Evolutionary conservation across 1,284 basidiomycete genomes (phyloP), one percentile per base, ranked within the genome.

Genomic region (Irpex rosettiformis): DNA sequence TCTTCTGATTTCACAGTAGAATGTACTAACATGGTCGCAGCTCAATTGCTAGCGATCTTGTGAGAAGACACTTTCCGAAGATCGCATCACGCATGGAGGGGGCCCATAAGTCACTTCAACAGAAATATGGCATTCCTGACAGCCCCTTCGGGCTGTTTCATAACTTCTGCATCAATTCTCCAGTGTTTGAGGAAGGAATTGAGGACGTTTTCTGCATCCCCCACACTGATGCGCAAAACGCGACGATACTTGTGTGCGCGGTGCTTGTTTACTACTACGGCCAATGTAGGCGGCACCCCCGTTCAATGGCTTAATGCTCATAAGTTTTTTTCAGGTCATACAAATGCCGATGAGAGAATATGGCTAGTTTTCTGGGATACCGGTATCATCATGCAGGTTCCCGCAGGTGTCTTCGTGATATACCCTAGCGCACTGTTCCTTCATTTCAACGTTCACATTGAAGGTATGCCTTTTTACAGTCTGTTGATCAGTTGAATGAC

Each of bases 311-410:
- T 13, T 10, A 37, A 18, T 42, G 40, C 16, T 22, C 33, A 18
- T 28, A 24, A 13, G 10, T 30, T 21, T 13, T 21, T 33, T 40
- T 10, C 24, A 42, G 28, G 18, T 7, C 11, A 22, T 18, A 21
- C 29, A 24, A 21, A 54, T 18, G 22, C 33, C 24, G 45, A 52
- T 4, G 40, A 51, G 33, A 27, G 43, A 11, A 55, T 52, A 2
- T 59, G 54, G 49, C 49, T 59, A 0, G 58, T 59, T 5, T 24
- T 59, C n/a, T 59, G 54, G 58, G 54, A 59, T 16, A 48, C 58
- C 1, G 27, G 49, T 8, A 24, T 59, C 16, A 56, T 59, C 28
- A 45, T 59, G 0, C 18, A 59, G 40, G 22, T 59, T 16, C 58
- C 58, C 1, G 37, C 54, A 0, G 58, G 58, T 11, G 30, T 52